Evolutionary conservation across 1,284 basidiomycete genomes (phyloP), one percentile per base, ranked within the genome.

Genomic region (Ceratobasidium sp.): DNA sequence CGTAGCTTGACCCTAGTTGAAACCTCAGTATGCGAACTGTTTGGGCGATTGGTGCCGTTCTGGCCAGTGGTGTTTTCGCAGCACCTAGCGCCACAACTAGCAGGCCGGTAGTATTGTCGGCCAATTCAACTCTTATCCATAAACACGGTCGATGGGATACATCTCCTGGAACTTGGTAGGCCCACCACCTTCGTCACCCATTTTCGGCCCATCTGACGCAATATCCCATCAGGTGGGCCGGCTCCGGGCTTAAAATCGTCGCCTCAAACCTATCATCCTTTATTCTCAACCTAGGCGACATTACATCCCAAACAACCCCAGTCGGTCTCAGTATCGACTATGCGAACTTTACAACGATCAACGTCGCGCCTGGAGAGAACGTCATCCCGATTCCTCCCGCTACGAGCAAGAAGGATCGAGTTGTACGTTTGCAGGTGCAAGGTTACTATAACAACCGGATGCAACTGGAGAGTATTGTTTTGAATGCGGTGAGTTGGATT

Each of bases 361-460:
- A 90, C 78, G 84, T 87, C 13, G 86, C 88, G 2, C 82, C 82
- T 25, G 89, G 88, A 1, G 66, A 82, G 1, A 90, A 89, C 78
- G 54, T 57, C 4, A 87, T 90, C 46, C 86, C 87, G 5, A 77
- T 89, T 6, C 69, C 71, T 17, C 37, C 73, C 7, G 25, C 69
- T 32, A 61, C 29, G 13, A 19, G 25, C 15, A 68, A 61, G 2
- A 79, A 77, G 5, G 79, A 56, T 19, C 83, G 82, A 6, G 83
- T 88, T 6, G 84, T 90, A 0, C 81, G 88, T 19, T 82, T 90
- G 66, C 88, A 89, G 77, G 87, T 86, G 4, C 85, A 88, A 78
- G 88, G 88, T 19, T 90, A 89, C 88, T 87, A 89, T 81, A 86
- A 89, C 78, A 90, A 90, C 80, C 84, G 88, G 7, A 85, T 90